Evolutionary conservation across 1,139 yeast species (phyloP), one percentile per base, ranked within the genome.

Genomic region (Yamadazyma dushanensis): DNA sequence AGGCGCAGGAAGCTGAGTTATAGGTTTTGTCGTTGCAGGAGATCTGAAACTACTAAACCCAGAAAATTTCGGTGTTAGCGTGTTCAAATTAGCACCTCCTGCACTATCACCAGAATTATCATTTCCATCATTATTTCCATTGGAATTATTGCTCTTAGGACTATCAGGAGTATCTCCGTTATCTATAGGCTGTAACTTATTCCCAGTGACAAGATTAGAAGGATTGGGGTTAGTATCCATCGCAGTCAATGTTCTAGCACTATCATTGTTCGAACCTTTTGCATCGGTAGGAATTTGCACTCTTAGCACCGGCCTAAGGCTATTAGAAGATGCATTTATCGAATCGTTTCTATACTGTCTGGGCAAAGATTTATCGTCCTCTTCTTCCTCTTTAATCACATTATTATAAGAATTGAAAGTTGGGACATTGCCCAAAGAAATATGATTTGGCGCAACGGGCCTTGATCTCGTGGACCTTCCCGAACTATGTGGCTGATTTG

Each of bases 261-360:
- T 41, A 29, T 49, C 53, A 19, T 35, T 34, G 19, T 27, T 30
- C 5, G 42, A 40, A 26, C 54, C 45, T 40, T 64, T 66, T 6
- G 68, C 51, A 46, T 68, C 75, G 0, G 59, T 56, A 0, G 80
- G 80, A 24, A 74, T 74, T 51, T 73, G 78, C 9, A 75, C 79
- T 35, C 80, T 50, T 24, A 75, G 54, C 3, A 73, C 61, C 2
- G 80, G 80, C 34, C 80, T 54, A 10, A 38, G 63, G 64, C 34
- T 36, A 26, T 26, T 34, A 19, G 24, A 13, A 9, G 35, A 19
- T 3, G 40, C 28, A 19, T 31, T 34, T 1, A 28, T 19, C 4
- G 43, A 38, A 17, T 45, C 46, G 11, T 30, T 37, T 29, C 44
- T 29, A 31, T 33, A 37, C 17, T 35, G 38, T 13, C 22, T 21